Conservation (phyloP, 2,329 filamentous ascomycete genomes). For the Ophiostoma himal-ulmi region DNA sequence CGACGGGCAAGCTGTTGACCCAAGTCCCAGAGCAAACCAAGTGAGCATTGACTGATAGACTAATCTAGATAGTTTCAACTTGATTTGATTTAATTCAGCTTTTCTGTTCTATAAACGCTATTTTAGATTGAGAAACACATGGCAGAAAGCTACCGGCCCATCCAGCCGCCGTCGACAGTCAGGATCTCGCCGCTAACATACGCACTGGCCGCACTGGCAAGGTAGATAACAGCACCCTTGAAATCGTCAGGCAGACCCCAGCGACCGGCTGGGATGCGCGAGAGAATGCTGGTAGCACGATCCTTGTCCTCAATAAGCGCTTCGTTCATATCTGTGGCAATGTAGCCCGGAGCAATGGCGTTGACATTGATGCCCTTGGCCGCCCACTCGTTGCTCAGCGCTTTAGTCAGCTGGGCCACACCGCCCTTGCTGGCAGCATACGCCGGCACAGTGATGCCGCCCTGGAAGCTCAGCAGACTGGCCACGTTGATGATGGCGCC, state of each 20-base stretch:
- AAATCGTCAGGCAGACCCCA: constrained; percentile 86
- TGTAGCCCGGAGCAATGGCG: constrained; percentile 83
- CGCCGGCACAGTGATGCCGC: constrained; percentile 80
- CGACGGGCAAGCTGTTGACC: constrained; percentile 13
- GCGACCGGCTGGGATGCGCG: constrained; percentile 73
- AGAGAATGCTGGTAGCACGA: constrained; percentile 66
- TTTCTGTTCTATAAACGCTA: neutral
- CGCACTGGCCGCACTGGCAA: constrained; percentile 68
- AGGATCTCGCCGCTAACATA: constrained; percentile 80
- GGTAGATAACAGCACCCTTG: constrained; percentile 71
- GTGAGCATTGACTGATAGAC: neutral
- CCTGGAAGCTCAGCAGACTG: constrained; percentile 75
- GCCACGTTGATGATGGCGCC: constrained; percentile 81
- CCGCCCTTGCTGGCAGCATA: constrained; percentile 84
- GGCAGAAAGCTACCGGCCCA: constrained; percentile 59
- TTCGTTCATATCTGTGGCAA: constrained; percentile 90
- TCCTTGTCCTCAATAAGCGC: constrained; percentile 68
- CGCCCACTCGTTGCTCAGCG: constrained; percentile 81
- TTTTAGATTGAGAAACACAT: neutral
- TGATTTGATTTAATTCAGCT: neutral
- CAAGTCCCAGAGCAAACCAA: neutral
- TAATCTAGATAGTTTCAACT: neutral
- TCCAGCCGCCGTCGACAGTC: constrained; percentile 87
- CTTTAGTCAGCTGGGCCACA: constrained; percentile 78
- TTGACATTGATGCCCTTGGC: constrained; percentile 76